Percentiles rank a stretch among this genome's conserved stretches.
phyloP scores from a whole-genome alignment of 108 stramenopile species.

The Nitzschia putrida region DNA sequence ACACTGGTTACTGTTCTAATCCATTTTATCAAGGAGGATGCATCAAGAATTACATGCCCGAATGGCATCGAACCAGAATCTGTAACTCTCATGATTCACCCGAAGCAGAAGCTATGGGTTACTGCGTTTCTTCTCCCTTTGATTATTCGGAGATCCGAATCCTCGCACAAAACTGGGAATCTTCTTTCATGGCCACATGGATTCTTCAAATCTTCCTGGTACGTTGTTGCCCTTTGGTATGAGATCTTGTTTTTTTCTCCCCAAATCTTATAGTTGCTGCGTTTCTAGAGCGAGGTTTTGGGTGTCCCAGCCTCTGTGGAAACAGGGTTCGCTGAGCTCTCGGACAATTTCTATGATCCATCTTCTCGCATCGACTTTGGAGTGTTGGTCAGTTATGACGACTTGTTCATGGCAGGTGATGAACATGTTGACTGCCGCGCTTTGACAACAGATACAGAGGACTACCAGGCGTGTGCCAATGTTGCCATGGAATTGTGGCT shows the following conservation, averaged over 20 bases:
- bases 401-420: too few relatives aligned
- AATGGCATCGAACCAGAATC: constrained; percentile 2
- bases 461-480: constrained; percentile 9
- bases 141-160: constrained; percentile 42
- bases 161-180: constrained; percentile 35
- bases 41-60: not conserved
- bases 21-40: constrained; percentile 1
- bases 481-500: too few relatives aligned
- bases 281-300: constrained; percentile 22
- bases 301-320: constrained; percentile 41
- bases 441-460: too few relatives aligned
- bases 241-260: not conserved
- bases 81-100: constrained; percentile 25
- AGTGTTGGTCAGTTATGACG: too few relatives aligned
- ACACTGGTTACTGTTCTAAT: constrained; percentile 4
- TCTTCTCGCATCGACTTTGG: not conserved
- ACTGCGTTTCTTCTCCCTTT: not conserved
- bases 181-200: constrained; percentile 14
- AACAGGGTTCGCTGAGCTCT: not conserved
- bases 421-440: too few relatives aligned
- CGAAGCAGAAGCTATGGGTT: constrained; percentile 6
- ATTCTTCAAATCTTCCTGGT: constrained; percentile 25
- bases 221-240: not conserved
- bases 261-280: not conserved
- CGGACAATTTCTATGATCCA: constrained; percentile 32